Evolutionary conservation across 441 rosid species (phyloP).

Genomic region (Aquilaria agallochum): DNA sequence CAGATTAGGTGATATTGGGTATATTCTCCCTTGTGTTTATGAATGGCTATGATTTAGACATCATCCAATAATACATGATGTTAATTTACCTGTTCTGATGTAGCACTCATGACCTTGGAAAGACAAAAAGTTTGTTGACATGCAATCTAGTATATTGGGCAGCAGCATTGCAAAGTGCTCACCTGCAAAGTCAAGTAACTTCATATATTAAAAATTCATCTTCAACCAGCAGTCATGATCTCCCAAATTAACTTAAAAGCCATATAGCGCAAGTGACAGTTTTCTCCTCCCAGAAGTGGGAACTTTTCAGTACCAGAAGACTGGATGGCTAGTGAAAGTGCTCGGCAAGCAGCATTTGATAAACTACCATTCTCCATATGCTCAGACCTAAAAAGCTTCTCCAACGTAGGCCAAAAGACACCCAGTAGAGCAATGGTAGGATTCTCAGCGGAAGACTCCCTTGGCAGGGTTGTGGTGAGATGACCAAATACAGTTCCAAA

Average conservation of each 20-base stretch:
- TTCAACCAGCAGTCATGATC: slow-evolving; percentile 13
- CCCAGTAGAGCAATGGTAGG: slow-evolving; percentile 60
- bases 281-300: slow-evolving; percentile 5
- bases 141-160: slow-evolving; percentile 83
- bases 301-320: slow-evolving; percentile 63
- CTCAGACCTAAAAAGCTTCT: slow-evolving; percentile 78
- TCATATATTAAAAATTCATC: slow-evolving; percentile 10
- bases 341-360: slow-evolving; percentile 89
- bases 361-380: slow-evolving; percentile 86
- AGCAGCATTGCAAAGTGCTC: slow-evolving; percentile 77
- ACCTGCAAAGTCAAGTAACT: slow-evolving; percentile 51
- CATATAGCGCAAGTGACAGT: no score
- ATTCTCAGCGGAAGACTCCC: slow-evolving; percentile 58
- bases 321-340: slow-evolving; percentile 86
- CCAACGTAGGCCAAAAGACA: slow-evolving; percentile 90
- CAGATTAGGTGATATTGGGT: no score
- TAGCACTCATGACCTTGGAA: slow-evolving; percentile 91
- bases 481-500: slow-evolving; percentile 89
- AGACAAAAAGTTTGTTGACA: slow-evolving; percentile 77
- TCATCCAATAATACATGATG: no score
- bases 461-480: slow-evolving; percentile 50
- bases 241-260: not conserved
- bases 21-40: not conserved
- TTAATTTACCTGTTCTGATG: slow-evolving; percentile 73
- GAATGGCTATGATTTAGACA: not conserved